A percentile compares a stretch with the other conserved stretches of the same genome.
phyloP scores from a whole-genome alignment of 331 rosid species.

The Acacia pycnantha region DNA sequence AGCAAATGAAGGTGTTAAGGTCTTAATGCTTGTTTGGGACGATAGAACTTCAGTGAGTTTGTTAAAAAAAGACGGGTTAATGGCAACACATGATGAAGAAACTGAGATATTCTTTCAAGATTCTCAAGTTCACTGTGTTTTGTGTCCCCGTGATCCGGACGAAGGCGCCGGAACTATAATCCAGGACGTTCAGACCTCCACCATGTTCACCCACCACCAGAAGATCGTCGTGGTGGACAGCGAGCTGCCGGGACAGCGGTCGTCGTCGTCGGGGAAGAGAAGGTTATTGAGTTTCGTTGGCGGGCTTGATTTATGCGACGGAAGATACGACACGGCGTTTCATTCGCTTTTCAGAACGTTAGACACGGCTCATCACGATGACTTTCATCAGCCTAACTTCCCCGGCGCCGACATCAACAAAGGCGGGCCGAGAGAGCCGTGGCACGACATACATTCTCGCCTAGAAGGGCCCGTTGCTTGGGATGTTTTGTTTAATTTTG shows the following conservation, averaged over 20 bases:
- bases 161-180: constrained; percentile 67
- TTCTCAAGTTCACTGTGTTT: constrained; percentile 71
- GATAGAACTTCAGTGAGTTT: constrained; percentile 72
- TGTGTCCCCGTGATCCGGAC: constrained; percentile 96
- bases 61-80: constrained; percentile 73
- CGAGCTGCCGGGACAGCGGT: constrained; percentile 50
- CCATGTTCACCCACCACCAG: constrained; percentile 96
- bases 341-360: constrained; percentile 89
- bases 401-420: constrained; percentile 56
- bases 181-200: constrained; percentile 55
- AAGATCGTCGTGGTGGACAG: constrained; percentile 85
- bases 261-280: constrained; percentile 45
- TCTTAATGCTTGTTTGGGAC: constrained; percentile 91
- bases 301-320: constrained; percentile 90
- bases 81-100: constrained; percentile 94
- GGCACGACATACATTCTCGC: constrained; percentile 91
- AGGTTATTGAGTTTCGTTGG: constrained; percentile 88
- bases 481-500: constrained; percentile 90
- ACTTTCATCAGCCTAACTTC: constrained; percentile 96
- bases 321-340: constrained; percentile 80
- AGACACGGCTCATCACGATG: constrained; percentile 82
- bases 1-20: constrained; percentile 82
- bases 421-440: constrained; percentile 98
- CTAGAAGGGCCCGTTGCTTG: constrained; percentile 97
- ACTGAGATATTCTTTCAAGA: constrained; percentile 55